Conservation (phyloP, 495 filamentous ascomycete genomes). For the Thermothielavioides terrestris region DNA sequence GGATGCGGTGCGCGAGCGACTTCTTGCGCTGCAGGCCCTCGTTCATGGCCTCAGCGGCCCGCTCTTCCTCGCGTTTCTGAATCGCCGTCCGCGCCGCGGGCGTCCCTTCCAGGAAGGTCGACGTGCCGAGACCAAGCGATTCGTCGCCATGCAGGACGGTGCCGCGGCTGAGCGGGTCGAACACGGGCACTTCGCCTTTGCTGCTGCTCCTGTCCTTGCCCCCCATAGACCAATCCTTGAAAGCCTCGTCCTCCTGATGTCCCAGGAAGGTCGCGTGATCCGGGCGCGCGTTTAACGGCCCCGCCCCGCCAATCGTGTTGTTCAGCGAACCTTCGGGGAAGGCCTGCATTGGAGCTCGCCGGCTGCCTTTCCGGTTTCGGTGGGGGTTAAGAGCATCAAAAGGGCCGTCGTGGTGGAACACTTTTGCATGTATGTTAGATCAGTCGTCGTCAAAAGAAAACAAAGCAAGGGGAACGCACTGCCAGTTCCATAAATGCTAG, state of each 20-base stretch:
- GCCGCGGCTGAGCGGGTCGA: conserved; percentile 43
- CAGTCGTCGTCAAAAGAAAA: background rate
- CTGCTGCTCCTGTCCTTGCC: conserved; percentile 19
- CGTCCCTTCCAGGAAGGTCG: conserved; percentile 91
- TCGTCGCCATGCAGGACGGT: conserved; percentile 77
- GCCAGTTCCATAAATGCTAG: conserved; percentile 91
- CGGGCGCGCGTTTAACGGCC: conserved; percentile 71
- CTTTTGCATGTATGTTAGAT: conserved; percentile 38
- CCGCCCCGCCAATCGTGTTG: conserved; percentile 82
- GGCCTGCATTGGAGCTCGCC: conserved; percentile 89
- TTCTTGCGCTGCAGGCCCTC: conserved; percentile 82
- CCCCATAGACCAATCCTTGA: conserved; percentile 56
- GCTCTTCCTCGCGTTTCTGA: conserved; percentile 63
- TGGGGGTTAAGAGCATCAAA: conserved; percentile 97
- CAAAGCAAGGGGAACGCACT: conserved; percentile 53
- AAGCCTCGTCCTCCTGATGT: conserved; percentile 67
- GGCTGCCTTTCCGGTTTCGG: conserved; percentile 77
- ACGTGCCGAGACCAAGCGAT: conserved; percentile 79
- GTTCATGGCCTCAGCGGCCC: conserved; percentile 36
- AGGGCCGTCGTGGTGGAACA: conserved; percentile 97
- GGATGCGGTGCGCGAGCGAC: conserved; percentile 79
- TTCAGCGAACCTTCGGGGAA: conserved; percentile 88
- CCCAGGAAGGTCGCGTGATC: conserved; percentile 81
- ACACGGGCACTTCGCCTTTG: conserved; percentile 38
- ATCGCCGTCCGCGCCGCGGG: conserved; percentile 81